Base-by-base conservation (phyloP, 129 eudicot genomes). In the Artemisia argyi region DNA sequence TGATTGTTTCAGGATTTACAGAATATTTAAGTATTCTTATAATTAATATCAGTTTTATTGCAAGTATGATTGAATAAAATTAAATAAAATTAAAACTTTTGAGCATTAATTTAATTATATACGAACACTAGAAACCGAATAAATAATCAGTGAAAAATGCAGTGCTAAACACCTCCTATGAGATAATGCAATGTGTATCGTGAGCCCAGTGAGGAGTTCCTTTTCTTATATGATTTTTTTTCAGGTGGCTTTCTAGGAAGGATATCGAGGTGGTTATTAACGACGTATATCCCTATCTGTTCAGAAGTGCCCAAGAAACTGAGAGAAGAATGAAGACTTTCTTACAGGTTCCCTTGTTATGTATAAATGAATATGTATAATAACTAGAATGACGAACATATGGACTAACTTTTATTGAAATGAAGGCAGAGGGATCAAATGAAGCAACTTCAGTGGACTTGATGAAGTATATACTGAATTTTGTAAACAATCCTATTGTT, bases 381-480 rank as follows among this genome's bases (percentile, higher is more conserved):
- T 39, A 39, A 39, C 46, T 39, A 7, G 10, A 7, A 39, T 39
- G 46, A 39, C 10, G 44, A 0, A 39, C 11, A 39, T 39, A 39
- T 39, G 1, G 46, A 7, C 46, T 39, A 8, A 39, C 10, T 54
- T 69, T 8, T 47, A 65, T 49, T 18, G 12, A 49, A 48, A 13
- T 76, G 62, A 69, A 94, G 97, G 91, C 58, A 13, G 63, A 61
- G 79, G 98, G 83, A 72, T 59, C 83, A 66, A 83, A 84, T 58
- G 82, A 83, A 61, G 93, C 97, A 66, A 74, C 59, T 48, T 74
- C 78, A 39, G 83, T 87, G 65, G 98, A 90, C 66, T 82, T 94
- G 56, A 83, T 94, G 97, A 90, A 80, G 84, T 94, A 83, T 62
- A 53, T 94, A 72, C 65, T 94, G 70, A 94, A 93, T 85, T 94